These are phyloP conservation scores for Hydrangea macrophylla DNA, from an alignment of 148 eudicot genomes.

Conservation along the genomic window DNA sequence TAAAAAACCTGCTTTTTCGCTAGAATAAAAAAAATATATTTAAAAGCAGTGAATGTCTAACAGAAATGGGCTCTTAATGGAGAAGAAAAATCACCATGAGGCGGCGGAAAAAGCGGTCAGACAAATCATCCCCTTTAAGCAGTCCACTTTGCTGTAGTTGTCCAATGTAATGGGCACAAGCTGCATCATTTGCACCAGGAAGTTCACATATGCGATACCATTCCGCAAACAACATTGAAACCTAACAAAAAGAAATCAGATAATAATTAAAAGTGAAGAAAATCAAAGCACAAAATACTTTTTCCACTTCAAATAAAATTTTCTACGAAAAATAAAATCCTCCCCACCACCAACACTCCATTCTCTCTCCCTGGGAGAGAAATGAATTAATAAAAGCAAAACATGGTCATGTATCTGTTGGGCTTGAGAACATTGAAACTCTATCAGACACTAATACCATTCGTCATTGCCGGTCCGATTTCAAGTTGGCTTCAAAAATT, in stretches of 20 bases:
- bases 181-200: constrained; percentile 66
- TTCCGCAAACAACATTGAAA: constrained; percentile 61
- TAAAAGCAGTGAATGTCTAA: too few species aligned
- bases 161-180: constrained; percentile 45
- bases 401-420: too few species aligned
- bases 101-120: constrained; percentile 76
- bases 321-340: not conserved
- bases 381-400: too few species aligned
- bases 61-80: too few species aligned
- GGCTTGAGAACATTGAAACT: too few species aligned
- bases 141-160: constrained; percentile 75
- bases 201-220: constrained; percentile 78
- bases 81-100: constrained; percentile 47
- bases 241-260: constrained; percentile 45
- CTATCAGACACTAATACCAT: too few species aligned
- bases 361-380: too few species aligned
- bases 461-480: too few species aligned
- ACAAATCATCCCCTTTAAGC: constrained; percentile 79
- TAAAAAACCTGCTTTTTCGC: too few species aligned
- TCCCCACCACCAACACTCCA: not conserved
- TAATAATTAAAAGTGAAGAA: not conserved
- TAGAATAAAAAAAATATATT: too few species aligned
- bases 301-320: constrained; percentile 5
- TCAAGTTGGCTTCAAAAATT: too few species aligned
- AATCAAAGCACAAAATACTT: not conserved